A percentile compares a stretch with the other conserved stretches of the same genome.
phyloP scores from a whole-genome alignment of 345 rosid genomes.

The Salix udensis region DNA sequence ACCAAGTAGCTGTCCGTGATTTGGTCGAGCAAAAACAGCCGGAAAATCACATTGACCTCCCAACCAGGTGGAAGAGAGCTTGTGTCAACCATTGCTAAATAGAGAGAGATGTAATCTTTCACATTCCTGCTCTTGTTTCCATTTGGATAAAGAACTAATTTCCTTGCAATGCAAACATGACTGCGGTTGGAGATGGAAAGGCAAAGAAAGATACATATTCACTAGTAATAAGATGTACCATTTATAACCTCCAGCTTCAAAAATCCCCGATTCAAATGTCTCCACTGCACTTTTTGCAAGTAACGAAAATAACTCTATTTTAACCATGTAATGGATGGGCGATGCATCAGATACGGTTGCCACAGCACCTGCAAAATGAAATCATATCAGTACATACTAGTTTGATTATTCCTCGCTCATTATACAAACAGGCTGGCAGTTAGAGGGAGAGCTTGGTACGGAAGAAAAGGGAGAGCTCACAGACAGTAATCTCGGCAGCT shows the following conservation, averaged over 20 bases:
- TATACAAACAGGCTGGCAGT: too few relatives aligned
- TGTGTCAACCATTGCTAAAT: slow-evolving; percentile 48
- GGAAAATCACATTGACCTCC: slow-evolving; percentile 46
- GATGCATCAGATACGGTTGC: slow-evolving; percentile 42
- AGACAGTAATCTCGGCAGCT: too few relatives aligned
- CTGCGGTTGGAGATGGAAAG: neutral
- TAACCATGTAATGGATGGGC: slow-evolving; percentile 50
- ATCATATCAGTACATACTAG: neutral
- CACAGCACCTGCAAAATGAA: slow-evolving; percentile 29
- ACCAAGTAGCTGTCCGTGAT: slow-evolving; percentile 28
- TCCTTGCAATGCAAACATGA: slow-evolving; percentile 31
- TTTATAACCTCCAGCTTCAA: slow-evolving; percentile 70
- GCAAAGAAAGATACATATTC: neutral
- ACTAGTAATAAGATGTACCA: slow-evolving; percentile 35
- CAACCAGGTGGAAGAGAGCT: slow-evolving; percentile 39
- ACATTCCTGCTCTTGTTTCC: slow-evolving; percentile 62
- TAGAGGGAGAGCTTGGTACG: too few relatives aligned
- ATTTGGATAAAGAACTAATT: slow-evolving; percentile 51
- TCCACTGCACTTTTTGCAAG: slow-evolving; percentile 38
- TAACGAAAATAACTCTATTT: slow-evolving; percentile 46
- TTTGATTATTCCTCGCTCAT: too few relatives aligned
- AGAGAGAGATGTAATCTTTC: slow-evolving; percentile 46
- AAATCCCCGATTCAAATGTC: slow-evolving; percentile 55
- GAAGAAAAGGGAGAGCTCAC: too few relatives aligned
- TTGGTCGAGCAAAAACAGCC: slow-evolving; percentile 51